Conservation (phyloP, 108 stramenopile species). For the Chaetoceros tenuissimus region DNA sequence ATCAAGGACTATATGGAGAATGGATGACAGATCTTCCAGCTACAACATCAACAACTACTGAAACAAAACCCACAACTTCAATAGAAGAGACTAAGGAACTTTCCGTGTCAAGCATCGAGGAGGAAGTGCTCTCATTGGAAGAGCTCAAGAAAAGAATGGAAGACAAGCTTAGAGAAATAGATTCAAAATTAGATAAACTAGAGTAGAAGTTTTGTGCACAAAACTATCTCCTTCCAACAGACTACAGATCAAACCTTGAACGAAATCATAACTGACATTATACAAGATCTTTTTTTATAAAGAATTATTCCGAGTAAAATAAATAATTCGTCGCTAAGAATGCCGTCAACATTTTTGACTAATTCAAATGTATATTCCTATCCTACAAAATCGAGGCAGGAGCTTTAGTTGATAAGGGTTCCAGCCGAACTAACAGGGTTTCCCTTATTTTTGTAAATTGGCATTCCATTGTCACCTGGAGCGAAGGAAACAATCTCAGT, state of each 20-base stretch:
- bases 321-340: too few species aligned
- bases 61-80: not conserved
- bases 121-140: constrained; percentile 29
- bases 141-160: constrained; percentile 22
- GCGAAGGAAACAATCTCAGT: constrained; percentile 18
- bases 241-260: too few species aligned
- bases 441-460: not conserved
- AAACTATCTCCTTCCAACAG: too few species aligned
- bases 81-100: constrained; percentile 21
- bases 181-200: not conserved
- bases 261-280: too few species aligned
- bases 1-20: constrained; percentile 40
- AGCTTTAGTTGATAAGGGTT: not conserved
- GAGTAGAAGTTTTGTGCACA: too few species aligned
- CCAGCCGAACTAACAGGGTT: not conserved
- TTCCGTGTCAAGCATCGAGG: constrained; percentile 25
- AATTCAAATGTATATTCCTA: too few species aligned
- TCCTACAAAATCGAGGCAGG: too few species aligned
- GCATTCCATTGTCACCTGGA: constrained; percentile 14
- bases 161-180: constrained; percentile 17
- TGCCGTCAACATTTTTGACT: too few species aligned
- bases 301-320: too few species aligned
- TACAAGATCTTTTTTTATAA: too few species aligned
- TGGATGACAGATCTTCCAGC: constrained; percentile 37
- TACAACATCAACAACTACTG: not conserved